Conservation (phyloP, 2,329 filamentous ascomycete species). For the Exophiala phaeomuriformis region DNA sequence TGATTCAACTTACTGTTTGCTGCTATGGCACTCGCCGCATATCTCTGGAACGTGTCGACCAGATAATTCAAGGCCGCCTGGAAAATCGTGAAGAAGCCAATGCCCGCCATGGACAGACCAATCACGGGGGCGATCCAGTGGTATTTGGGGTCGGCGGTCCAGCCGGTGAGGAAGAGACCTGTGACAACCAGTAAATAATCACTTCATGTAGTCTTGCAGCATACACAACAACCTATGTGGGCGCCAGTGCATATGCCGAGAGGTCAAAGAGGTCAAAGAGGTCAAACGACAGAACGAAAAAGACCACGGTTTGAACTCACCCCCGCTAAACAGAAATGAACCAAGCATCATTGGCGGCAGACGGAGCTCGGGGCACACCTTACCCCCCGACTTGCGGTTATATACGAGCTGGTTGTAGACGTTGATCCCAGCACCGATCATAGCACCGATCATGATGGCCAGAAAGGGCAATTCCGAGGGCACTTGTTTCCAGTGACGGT, state of each 20-base stretch:
- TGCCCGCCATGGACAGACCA: conserved; percentile 34
- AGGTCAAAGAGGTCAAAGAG: too few relatives aligned
- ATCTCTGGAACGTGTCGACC: conserved; percentile 40
- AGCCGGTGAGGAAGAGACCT: conserved; percentile 54
- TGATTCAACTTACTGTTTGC: conserved; percentile 33
- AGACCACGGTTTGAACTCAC: neutral
- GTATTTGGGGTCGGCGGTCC: conserved; percentile 44
- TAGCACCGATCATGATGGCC: conserved; percentile 41
- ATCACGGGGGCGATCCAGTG: conserved; percentile 35
- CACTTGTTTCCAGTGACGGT: conserved; percentile 42
- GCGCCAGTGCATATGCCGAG: too few relatives aligned
- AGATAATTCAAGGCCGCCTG: conserved; percentile 39
- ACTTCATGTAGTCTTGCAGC: too few relatives aligned
- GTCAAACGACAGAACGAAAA: neutral
- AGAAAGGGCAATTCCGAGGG: conserved; percentile 44
- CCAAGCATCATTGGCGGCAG: conserved; percentile 47
- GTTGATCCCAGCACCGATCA: conserved; percentile 37
- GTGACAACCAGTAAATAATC: conserved; percentile 24
- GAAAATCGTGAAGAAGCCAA: conserved; percentile 39
- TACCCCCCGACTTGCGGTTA: conserved; percentile 22
- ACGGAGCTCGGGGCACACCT: conserved; percentile 42
- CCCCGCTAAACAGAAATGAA: conserved; percentile 34
- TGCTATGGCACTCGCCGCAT: conserved; percentile 38
- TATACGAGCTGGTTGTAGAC: conserved; percentile 37
- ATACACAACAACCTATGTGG: too few relatives aligned